Evolutionary conservation across 495 filamentous ascomycete species (phyloP).

Genomic region (Hypoxylon cercidicola): DNA sequence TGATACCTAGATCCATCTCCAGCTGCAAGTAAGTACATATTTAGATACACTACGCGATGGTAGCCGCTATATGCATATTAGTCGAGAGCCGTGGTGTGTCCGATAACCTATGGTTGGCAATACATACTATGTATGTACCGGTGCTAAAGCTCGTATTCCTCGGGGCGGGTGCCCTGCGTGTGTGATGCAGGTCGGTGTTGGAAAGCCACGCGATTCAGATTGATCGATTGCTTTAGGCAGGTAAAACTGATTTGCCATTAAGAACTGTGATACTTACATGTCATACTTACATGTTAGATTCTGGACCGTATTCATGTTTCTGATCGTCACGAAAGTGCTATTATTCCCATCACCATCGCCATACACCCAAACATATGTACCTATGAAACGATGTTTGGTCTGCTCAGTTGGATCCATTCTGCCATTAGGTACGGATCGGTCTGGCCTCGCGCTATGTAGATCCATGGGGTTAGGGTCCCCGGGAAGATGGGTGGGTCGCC

Average conservation of each 20-base stretch:
- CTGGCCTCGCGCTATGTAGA: conserved; percentile 22
- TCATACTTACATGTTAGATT: no score
- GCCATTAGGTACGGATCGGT: not conserved
- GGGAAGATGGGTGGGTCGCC: conserved; percentile 28
- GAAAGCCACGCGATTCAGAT: conserved; percentile 40
- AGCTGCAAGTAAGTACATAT: no score
- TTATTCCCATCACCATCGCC: conserved; percentile 5
- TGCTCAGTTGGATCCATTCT: conserved; percentile 1
- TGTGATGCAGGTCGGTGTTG: conserved; percentile 14
- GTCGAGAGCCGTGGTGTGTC: conserved; percentile 13
- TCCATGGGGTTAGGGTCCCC: conserved; percentile 33
- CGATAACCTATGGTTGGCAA: conserved; percentile 24
- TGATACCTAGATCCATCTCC: not conserved
- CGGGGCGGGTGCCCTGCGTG: conserved; percentile 12
- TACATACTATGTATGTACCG: conserved; percentile 9
- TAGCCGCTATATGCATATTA: conserved; percentile 31
- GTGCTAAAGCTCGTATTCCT: conserved; percentile 37
- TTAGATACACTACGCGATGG: not conserved
- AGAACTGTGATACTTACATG: conserved; percentile 12
- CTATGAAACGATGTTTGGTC: not conserved
- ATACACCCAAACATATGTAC: not conserved
- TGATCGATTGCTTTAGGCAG: conserved; percentile 32
- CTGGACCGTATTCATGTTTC: conserved; percentile 3
- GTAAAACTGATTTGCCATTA: conserved; percentile 11
- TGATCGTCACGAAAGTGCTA: not conserved